Percentiles rank a stretch among this genome's conserved stretches.
Evolutionary conservation across 129 eudicot species (phyloP).

Genomic region (Gnaphalium uliginosum): DNA sequence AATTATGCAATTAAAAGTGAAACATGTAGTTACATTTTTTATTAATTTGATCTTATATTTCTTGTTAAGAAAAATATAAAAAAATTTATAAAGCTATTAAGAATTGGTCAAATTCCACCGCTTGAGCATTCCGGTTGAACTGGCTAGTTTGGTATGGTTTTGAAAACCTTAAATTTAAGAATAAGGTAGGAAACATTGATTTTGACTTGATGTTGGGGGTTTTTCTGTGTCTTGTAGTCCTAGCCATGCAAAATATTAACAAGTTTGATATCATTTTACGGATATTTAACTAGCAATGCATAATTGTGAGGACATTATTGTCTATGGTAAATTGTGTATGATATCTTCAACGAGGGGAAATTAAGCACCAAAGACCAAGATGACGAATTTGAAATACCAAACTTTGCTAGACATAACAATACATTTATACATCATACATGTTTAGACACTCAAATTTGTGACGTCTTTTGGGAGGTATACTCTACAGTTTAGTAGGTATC

Average conservation of each 20-base stretch:
- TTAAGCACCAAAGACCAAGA: conserved; percentile 51
- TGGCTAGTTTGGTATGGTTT: too few relatives aligned
- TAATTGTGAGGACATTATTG: conserved; percentile 71
- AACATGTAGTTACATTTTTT: too few relatives aligned
- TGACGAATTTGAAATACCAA: conserved; percentile 44
- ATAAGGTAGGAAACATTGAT: background rate
- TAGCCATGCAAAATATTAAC: conserved; percentile 3
- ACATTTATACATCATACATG: conserved; percentile 57
- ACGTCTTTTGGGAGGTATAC: conserved; percentile 56
- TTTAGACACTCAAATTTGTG: conserved; percentile 64
- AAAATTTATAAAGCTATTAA: too few relatives aligned
- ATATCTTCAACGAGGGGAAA: conserved; percentile 70
- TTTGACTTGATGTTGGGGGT: background rate
- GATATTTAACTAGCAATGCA: conserved; percentile 76
- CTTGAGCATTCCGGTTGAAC: too few relatives aligned
- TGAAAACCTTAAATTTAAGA: too few relatives aligned
- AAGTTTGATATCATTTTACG: conserved; percentile 24
- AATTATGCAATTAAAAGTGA: too few relatives aligned
- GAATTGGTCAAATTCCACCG: too few relatives aligned
- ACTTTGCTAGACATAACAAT: conserved; percentile 42
- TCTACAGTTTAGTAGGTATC: conserved; percentile 54
- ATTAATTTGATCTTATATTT: too few relatives aligned
- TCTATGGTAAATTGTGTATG: conserved; percentile 72
- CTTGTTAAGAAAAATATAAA: too few relatives aligned
- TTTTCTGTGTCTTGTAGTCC: background rate